These are phyloP conservation scores for Acer saccharum DNA, from an alignment of 345 rosid species.

Conservation along the genomic window DNA sequence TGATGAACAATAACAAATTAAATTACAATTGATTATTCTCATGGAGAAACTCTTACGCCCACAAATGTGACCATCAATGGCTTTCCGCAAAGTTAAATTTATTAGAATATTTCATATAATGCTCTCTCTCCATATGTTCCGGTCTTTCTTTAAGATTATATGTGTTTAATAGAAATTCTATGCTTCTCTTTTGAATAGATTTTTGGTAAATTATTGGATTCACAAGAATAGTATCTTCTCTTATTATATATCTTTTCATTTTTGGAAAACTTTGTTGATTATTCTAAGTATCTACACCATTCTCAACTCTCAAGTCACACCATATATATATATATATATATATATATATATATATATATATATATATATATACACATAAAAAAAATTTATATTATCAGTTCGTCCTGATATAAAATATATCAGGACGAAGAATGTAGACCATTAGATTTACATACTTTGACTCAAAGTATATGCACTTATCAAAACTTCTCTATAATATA, in stretches of 20 bases:
- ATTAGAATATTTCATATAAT: constrained; percentile 47
- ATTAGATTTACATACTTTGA: too few relatives aligned
- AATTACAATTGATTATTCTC: constrained; percentile 34
- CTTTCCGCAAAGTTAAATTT: constrained; percentile 55
- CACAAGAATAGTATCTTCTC: constrained; percentile 24
- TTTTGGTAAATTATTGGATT: constrained; percentile 33
- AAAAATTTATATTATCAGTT: too few relatives aligned
- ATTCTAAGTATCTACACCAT: constrained; percentile 7
- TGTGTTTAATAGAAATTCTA: not conserved
- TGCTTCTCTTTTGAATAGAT: constrained; percentile 1
- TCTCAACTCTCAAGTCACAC: too few relatives aligned
- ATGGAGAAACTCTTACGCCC: constrained; percentile 39
- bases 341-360: too few relatives aligned
- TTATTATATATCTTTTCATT: not conserved
- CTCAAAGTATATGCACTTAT: too few relatives aligned
- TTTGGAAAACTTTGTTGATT: not conserved
- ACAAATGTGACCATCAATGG: constrained; percentile 44
- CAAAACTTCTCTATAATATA: too few relatives aligned
- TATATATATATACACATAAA: too few relatives aligned
- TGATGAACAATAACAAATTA: constrained; percentile 16
- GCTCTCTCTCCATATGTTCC: constrained; percentile 37
- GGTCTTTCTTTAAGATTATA: constrained; percentile 22
- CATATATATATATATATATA: too few relatives aligned
- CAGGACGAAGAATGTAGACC: too few relatives aligned
- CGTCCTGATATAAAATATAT: too few relatives aligned